Percentiles rank a stretch among this genome's conserved stretches.
phyloP scores from a whole-genome alignment of 768 basidiomycete species.

The Lentinula sp. region DNA sequence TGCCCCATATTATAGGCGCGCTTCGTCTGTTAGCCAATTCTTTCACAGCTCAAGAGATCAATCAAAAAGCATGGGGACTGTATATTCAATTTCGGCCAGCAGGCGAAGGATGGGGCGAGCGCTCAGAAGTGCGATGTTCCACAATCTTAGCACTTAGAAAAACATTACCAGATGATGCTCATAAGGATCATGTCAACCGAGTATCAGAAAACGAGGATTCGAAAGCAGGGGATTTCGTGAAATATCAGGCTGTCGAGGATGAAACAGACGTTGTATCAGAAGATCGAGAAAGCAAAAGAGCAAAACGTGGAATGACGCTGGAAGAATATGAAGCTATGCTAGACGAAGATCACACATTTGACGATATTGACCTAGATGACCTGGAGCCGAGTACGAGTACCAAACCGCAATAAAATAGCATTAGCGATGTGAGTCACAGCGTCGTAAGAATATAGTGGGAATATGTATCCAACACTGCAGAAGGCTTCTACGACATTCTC shows the following conservation, averaged over 20 bases:
- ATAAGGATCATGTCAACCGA: constrained; percentile 9
- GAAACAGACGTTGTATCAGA: constrained; percentile 6
- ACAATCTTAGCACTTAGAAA: constrained; percentile 59
- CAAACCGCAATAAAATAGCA: not conserved
- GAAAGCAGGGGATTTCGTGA: constrained; percentile 12
- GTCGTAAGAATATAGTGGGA: not conserved
- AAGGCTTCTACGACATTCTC: not conserved
- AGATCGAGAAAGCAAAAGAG: constrained; percentile 33
- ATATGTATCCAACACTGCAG: not conserved
- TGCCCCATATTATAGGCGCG: constrained; percentile 72
- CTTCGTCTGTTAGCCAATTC: constrained; percentile 61
- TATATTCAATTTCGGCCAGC: constrained; percentile 86
- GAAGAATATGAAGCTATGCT: constrained; percentile 50
- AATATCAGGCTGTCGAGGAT: constrained; percentile 8
- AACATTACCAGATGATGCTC: not conserved
- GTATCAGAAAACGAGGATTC: constrained; percentile 9
- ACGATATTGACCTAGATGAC: constrained; percentile 34
- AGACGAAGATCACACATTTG: constrained; percentile 41
- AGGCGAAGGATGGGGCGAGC: constrained; percentile 80
- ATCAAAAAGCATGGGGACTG: constrained; percentile 63
- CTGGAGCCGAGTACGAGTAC: not conserved
- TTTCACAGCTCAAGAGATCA: constrained; percentile 53
- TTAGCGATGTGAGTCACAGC: not conserved
- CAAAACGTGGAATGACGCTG: constrained; percentile 25
- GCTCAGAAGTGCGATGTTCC: constrained; percentile 65